phyloP scores from a whole-genome alignment of 306 rosid species.

The Vigna reflexopilosa region DNA sequence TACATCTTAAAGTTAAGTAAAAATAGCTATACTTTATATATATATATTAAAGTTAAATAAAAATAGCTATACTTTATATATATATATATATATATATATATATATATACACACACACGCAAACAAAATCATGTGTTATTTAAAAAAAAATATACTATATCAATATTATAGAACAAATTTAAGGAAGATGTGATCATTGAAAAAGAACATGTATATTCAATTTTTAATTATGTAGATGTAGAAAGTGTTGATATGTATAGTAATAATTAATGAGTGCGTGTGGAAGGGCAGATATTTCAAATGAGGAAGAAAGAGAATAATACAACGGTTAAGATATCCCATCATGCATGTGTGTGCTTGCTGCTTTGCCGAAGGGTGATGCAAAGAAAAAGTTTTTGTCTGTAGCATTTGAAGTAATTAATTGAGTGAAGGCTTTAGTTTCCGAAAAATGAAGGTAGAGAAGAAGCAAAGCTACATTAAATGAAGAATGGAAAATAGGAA shows the following conservation, averaged over 20 bases:
- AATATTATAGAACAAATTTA: not conserved
- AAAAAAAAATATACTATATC: too few relatives aligned
- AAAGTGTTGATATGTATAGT: not conserved
- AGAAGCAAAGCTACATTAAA: not conserved
- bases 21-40: too few relatives aligned
- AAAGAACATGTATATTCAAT: not conserved
- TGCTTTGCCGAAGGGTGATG: not conserved
- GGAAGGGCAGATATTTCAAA: not conserved
- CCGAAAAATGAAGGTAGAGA: conserved; percentile 14
- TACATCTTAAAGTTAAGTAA: too few relatives aligned
- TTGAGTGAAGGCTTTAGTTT: not conserved
- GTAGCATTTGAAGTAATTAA: conserved; percentile 43
- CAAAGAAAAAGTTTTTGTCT: conserved; percentile 12
- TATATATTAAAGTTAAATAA: too few relatives aligned
- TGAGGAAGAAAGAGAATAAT: not conserved
- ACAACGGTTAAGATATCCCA: conserved; percentile 10
- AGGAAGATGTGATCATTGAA: not conserved
- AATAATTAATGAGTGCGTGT: not conserved
- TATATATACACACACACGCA: too few relatives aligned
- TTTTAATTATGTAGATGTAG: not conserved
- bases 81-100: too few relatives aligned
- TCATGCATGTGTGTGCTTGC: not conserved
- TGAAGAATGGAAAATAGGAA: not conserved
- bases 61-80: too few relatives aligned
- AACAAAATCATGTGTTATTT: too few relatives aligned